Conservation (phyloP, 2,329 filamentous ascomycete species). For the Chaetomium globosum region DNA sequence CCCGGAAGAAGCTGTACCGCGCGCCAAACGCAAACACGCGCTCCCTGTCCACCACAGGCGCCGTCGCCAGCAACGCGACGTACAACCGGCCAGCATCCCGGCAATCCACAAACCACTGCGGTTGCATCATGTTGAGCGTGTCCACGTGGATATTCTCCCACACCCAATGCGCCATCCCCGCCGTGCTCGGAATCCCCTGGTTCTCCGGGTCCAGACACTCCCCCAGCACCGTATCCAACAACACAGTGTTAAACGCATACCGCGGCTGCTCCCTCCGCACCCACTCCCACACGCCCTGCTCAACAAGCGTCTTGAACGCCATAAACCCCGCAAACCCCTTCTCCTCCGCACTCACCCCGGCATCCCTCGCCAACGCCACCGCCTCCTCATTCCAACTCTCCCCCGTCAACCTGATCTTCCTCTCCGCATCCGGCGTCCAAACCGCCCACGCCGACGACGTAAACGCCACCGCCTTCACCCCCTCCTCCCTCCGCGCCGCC, state of each 20-base stretch:
- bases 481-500: slow-evolving; percentile 26
- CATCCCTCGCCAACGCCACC: slow-evolving; percentile 32
- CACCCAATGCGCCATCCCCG: slow-evolving; percentile 41
- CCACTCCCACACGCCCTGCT: slow-evolving; percentile 43
- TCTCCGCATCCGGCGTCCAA: slow-evolving; percentile 38
- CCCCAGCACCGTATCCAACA: slow-evolving; percentile 42
- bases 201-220: slow-evolving; percentile 38
- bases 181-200: slow-evolving; percentile 40
- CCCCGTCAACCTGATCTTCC: slow-evolving; percentile 35
- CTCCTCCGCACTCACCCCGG: slow-evolving; percentile 19
- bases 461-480: slow-evolving; percentile 39
- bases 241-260: slow-evolving; percentile 41
- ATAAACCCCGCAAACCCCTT: slow-evolving; percentile 40
- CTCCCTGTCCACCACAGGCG: slow-evolving; percentile 38
- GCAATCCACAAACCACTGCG: slow-evolving; percentile 42
- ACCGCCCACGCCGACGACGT: slow-evolving; percentile 42
- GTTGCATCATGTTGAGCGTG: slow-evolving; percentile 29
- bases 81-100: slow-evolving; percentile 41
- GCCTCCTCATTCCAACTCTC: slow-evolving; percentile 42
- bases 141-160: slow-evolving; percentile 35
- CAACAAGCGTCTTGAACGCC: slow-evolving; percentile 42
- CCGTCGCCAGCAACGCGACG: slow-evolving; percentile 39
- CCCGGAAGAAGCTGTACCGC: slow-evolving; percentile 40
- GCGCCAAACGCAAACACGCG: slow-evolving; percentile 41
- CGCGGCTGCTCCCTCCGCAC: slow-evolving; percentile 37